Percentiles rank a stretch among this genome's conserved stretches.
phyloP scores from a whole-genome alignment of 1,284 basidiomycete species.

The Rhodotorula sp. region DNA sequence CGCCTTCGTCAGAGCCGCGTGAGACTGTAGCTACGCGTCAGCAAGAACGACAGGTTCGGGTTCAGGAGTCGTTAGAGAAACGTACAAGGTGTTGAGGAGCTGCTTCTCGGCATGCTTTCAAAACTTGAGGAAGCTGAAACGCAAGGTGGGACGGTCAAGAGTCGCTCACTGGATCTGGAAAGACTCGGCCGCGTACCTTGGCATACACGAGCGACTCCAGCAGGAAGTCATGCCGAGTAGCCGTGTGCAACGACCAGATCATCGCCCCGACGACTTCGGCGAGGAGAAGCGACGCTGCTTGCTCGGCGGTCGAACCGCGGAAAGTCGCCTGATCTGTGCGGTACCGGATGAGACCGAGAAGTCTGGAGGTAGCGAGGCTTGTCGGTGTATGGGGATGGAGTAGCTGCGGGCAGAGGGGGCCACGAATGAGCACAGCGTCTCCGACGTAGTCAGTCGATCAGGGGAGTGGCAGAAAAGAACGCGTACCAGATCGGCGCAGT shows the following conservation, averaged over 20 bases:
- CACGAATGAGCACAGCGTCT: background rate
- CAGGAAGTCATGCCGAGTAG: background rate
- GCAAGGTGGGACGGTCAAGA: background rate
- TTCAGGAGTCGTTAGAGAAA: background rate
- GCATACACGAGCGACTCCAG: constrained; percentile 3
- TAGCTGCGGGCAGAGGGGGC: background rate
- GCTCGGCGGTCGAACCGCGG: background rate
- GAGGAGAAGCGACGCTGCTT: background rate
- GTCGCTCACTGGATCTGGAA: too few species aligned
- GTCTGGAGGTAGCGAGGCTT: background rate
- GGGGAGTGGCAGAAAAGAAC: background rate
- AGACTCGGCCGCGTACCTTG: background rate
- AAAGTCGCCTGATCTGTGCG: constrained; percentile 10
- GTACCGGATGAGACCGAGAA: constrained; percentile 3
- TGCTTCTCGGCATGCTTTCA: background rate
- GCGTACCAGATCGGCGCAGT: too few species aligned
- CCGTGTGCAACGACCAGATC: background rate
- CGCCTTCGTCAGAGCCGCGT: background rate
- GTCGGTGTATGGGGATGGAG: background rate
- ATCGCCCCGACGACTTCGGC: background rate
- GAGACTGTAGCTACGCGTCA: background rate
- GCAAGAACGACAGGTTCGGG: background rate
- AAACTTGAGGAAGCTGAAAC: background rate
- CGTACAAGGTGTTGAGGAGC: background rate
- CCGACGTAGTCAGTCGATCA: background rate